A percentile compares a stretch with the other conserved stretches of the same genome.
These are phyloP conservation scores for Aspergillus clavatus DNA, from an alignment of 2,329 filamentous ascomycete genomes.

Conservation along the genomic window DNA sequence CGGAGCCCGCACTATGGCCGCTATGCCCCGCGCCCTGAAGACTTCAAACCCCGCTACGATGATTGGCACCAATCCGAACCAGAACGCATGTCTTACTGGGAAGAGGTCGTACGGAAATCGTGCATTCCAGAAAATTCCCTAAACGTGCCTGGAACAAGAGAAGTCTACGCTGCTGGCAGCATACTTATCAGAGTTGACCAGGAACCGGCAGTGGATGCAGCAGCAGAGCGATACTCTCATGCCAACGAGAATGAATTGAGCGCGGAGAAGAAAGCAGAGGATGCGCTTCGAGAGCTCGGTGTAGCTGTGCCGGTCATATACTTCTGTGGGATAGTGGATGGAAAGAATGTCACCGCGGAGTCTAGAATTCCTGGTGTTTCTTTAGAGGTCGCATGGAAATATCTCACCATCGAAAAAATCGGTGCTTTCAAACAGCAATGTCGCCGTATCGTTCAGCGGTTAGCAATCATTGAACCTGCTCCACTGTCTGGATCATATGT, in stretches of 20 bases:
- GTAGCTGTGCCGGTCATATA: slow-evolving; percentile 34
- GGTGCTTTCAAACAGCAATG: slow-evolving; percentile 33
- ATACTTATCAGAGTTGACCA: slow-evolving; percentile 36
- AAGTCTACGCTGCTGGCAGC: slow-evolving; percentile 34
- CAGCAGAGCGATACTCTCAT: slow-evolving; percentile 29
- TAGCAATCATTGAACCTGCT: slow-evolving; percentile 23
- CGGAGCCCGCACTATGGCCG: slow-evolving; percentile 33
- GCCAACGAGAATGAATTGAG: slow-evolving; percentile 36
- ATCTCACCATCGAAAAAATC: slow-evolving; percentile 32
- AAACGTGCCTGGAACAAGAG: slow-evolving; percentile 26
- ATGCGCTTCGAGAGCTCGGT: slow-evolving; percentile 28
- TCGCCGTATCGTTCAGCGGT: slow-evolving; percentile 29
- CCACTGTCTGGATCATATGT: slow-evolving; percentile 31
- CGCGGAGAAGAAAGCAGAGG: slow-evolving; percentile 32
- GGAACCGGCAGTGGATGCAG: slow-evolving; percentile 20
- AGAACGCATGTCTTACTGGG: slow-evolving; percentile 32
- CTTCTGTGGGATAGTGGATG: slow-evolving; percentile 36
- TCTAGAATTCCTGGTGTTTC: slow-evolving; percentile 39
- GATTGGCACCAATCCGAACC: slow-evolving; percentile 31
- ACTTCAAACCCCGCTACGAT: slow-evolving; percentile 33
- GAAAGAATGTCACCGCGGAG: slow-evolving; percentile 38
- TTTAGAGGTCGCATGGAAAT: slow-evolving; percentile 36
- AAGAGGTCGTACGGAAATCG: slow-evolving; percentile 27
- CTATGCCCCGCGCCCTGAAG: slow-evolving; percentile 28
- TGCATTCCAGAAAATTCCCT: slow-evolving; percentile 31